Percentiles rank a stretch among this genome's conserved stretches.
Conservation (phyloP, 495 filamentous ascomycete species). For the Trypethelium eluteriae region DNA sequence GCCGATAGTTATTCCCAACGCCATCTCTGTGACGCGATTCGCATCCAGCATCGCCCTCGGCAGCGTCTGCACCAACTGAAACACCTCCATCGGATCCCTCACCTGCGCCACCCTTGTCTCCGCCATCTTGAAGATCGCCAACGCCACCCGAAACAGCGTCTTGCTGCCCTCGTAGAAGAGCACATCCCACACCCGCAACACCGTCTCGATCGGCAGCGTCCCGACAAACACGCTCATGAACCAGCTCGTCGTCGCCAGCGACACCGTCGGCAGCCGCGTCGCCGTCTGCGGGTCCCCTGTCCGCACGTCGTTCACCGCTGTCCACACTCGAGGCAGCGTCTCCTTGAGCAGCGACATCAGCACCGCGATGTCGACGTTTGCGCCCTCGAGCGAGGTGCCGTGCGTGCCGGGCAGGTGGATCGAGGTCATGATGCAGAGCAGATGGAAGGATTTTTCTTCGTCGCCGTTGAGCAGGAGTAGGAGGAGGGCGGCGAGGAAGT, state of each 20-base stretch:
- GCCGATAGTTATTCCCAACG: constrained; percentile 40
- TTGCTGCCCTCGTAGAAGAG: constrained; percentile 95
- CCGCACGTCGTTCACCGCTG: constrained; percentile 73
- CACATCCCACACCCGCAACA: constrained; percentile 86
- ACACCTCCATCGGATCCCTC: constrained; percentile 88
- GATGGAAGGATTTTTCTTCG: constrained; percentile 86
- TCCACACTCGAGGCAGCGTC: constrained; percentile 76
- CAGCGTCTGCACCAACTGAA: constrained; percentile 88
- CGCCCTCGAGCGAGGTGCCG: constrained; percentile 82
- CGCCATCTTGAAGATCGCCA: constrained; percentile 88
- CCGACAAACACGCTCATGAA: constrained; percentile 97
- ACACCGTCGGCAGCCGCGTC: constrained; percentile 66
- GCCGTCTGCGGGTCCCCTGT: constrained; percentile 32
- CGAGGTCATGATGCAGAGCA: constrained; percentile 85
- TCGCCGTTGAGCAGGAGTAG: constrained; percentile 73
- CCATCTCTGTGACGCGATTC: constrained; percentile 70
- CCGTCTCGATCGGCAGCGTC: constrained; percentile 81
- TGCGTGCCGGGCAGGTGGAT: constrained; percentile 87
- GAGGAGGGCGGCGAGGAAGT: constrained; percentile 93
- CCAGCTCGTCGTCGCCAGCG: constrained; percentile 91
- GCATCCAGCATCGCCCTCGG: constrained; percentile 74
- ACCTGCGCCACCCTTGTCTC: constrained; percentile 74
- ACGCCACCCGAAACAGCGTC: constrained; percentile 86
- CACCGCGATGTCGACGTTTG: constrained; percentile 90
- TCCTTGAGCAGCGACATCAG: constrained; percentile 81